Base-by-base conservation (phyloP, 345 rosid species). In the Eutrema yunnanense region DNA sequence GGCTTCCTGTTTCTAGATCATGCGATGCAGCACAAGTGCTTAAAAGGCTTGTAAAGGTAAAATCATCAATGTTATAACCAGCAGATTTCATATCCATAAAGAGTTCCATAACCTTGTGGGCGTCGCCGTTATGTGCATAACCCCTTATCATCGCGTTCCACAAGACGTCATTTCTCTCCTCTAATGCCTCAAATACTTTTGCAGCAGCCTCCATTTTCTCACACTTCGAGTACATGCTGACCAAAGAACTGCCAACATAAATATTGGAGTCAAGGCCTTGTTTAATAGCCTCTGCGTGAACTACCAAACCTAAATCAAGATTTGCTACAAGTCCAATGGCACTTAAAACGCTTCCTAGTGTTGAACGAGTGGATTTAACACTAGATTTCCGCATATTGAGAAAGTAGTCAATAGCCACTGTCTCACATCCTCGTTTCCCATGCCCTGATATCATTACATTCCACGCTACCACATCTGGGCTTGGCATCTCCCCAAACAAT, bases 371-470 rank as follows among this genome's bases (percentile, higher is more conserved):
- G 48, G 97, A 83, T 75, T 81, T 90, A 67, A 84, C 67, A 58
- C 88, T 85, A 70, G 85, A 61, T 69, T 79, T 84, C 75, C 95
- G 78, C 97, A 94, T 90, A 50, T 77, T 80, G 56, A 66, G 79
- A 42, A 82, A 94, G 63, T 84, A 81, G 1, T 80, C 62, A 43
- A 87, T 53, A 72, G 97, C 94, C 69, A 86, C 74, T 2, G 33
- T 71, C 73, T 80, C 86, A 50, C 74, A 78, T 53, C 97, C 97
- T 80, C 85, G 82, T 79, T 91, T 79, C 34, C 91, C 83, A 81
- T 94, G 91, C 72, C 94, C 97, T 27, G 98, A 89, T 55, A 94
- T 90, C 91, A 94, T 86, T 73, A 94, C 85, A 81, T 94, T 94
- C 96, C 98, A 91, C 5, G 96, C 95, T 7, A 94, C 88, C 48